Base-by-base conservation (phyloP, 345 rosid genomes). In the Arabidopsis suecica region DNA sequence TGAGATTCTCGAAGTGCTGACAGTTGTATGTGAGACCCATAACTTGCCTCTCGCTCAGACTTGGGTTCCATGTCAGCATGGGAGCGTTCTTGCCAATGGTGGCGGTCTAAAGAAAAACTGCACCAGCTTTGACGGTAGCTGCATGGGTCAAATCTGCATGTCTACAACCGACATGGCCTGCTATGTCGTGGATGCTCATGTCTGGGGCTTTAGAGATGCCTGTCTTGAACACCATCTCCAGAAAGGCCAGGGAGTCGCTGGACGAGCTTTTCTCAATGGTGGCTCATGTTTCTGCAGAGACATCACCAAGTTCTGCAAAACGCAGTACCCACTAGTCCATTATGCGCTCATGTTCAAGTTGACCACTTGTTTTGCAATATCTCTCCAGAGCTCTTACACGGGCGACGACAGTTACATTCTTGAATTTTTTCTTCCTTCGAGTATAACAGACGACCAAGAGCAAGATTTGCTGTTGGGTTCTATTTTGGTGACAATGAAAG, bases 21-120 rank as follows among this genome's bases (percentile, higher is more conserved):
- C 97, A n/a, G 87, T 84, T 66, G 87, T 86, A 13, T 91, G 98
- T 34, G 98, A 93, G 82, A 87, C 93, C 30, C 86, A 89, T 78
- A 91, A 91, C 72, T 79, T 93, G 60, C 97, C 97, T 69, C 75
- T 93, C 83, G 98, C 98, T 79, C 98, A 93, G 84, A 93, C 98
- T 51, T 93, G 98, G 98, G 88, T 93, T 62, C 96, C 98, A 12
- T 93, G 98, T 81, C 84, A 83, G 88, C 97, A 91, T 58, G 88
- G 96, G 13, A 88, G 86, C 57, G 91, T 88, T 79, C 83, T 93
- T 33, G 88, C 97, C 53, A 67, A 84, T 42, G 98, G 93, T 34
- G 98, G 98, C 20, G 98, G 96, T 78, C 73, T 89, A 49, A 87
- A 83, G 92, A 93, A 91, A 85, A 87, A 85, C 56, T 93, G 97